Base-by-base conservation (phyloP, 2,329 filamentous ascomycete species). In the Scedosporium minutisporum region DNA sequence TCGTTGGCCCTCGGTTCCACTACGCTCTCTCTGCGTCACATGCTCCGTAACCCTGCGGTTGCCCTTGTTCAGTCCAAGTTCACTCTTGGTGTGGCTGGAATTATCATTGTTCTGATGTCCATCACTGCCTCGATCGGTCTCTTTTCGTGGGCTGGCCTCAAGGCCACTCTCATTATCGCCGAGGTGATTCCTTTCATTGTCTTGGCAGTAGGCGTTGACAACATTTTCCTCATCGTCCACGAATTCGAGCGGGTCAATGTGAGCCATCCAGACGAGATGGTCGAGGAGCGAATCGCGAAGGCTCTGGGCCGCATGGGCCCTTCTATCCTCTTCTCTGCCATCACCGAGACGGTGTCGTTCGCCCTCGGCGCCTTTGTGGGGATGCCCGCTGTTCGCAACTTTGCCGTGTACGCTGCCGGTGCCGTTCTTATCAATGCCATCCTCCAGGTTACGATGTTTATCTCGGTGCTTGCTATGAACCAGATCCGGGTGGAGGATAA, bases 181-280 rank as follows among this genome's bases (percentile, higher is more conserved):
- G 95, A 99, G 72, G 95, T 99, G 65, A 99, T 99, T 66, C 95
- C 95, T 0, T 99, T 99, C 75, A 87, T 99, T 66, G 93, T 99
- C 9, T 79, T 99, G 21, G 95, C 95, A 12, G 93, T 99, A 29
- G 95, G 95, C 57, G 96, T 99, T 2, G 95, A 99, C 81, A 99
- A 99, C 71, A 97, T 99, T 69, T 99, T 99, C 77, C 79, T 99
- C 63, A 96, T 99, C 64, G 95, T 99, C 0, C 95, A 99, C 74
- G 95, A 99, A 74, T 96, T 99, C 64, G 95, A 99, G 72, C 85
- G 95, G 33, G 90, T 97, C 71, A 99, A 99, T 70, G 78, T 92
- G 68, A 96, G 89, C 73, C 90, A 96, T 69, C 91, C 93, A 0
- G 93, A 97, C 70, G 89, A 93, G 65, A 83, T 89, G 73, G 88